Evolutionary conservation across 1,284 basidiomycete genomes (phyloP).

Genomic region (Butyriboletus regius): DNA sequence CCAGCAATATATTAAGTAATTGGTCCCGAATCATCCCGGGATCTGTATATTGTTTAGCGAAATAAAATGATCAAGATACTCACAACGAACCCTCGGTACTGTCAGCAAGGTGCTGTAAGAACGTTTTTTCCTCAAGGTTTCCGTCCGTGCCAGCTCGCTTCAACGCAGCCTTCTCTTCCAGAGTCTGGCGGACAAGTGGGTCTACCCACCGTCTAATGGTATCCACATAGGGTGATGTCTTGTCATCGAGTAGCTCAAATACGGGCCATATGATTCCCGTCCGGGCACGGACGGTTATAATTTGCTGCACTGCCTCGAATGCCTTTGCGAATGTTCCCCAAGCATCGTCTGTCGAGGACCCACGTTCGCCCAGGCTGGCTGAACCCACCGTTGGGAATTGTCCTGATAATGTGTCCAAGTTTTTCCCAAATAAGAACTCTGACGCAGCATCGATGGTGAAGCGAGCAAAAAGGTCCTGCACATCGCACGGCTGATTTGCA

Average conservation of each 20-base stretch:
- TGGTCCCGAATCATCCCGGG: slow-evolving; percentile 58
- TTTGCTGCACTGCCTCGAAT: slow-evolving; percentile 56
- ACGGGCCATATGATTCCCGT: slow-evolving; percentile 62
- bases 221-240: slow-evolving; percentile 44
- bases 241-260: slow-evolving; percentile 57
- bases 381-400: slow-evolving; percentile 46
- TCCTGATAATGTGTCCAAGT: slow-evolving; percentile 53
- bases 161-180: slow-evolving; percentile 42
- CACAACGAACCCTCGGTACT: slow-evolving; percentile 48
- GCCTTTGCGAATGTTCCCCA: slow-evolving; percentile 59
- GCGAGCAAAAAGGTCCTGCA: slow-evolving; percentile 61
- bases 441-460: slow-evolving; percentile 66
- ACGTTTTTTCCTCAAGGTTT: slow-evolving; percentile 49
- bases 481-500: slow-evolving; percentile 43
- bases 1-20: slow-evolving; percentile 64
- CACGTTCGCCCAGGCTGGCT: slow-evolving; percentile 47
- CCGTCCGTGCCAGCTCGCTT: slow-evolving; percentile 36
- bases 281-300: slow-evolving; percentile 46
- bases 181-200: slow-evolving; percentile 50
- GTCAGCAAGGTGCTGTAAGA: slow-evolving; percentile 60
- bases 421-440: slow-evolving; percentile 61
- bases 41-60: slow-evolving; percentile 34
- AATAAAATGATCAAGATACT: slow-evolving; percentile 1
- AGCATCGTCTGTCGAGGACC: slow-evolving; percentile 51
- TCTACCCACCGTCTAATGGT: slow-evolving; percentile 55